phyloP scores from a whole-genome alignment of 1,139 yeast species.

The Schwanniomyces etchellsii region DNA sequence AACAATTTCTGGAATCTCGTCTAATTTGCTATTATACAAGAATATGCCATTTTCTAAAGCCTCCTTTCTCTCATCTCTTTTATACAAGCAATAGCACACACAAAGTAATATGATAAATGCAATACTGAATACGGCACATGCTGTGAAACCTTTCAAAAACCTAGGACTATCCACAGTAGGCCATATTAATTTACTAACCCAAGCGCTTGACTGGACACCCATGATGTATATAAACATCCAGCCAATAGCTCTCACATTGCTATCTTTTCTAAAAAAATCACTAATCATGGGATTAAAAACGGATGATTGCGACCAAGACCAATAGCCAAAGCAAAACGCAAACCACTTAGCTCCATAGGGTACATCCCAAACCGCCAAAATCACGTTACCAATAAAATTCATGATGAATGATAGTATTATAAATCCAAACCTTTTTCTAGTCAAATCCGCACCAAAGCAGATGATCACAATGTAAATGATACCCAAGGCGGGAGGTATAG shows the following conservation, averaged over 20 bases:
- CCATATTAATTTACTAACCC: conserved; percentile 20
- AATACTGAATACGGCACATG: conserved; percentile 18
- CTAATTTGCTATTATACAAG: conserved; percentile 24
- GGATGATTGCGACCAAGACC: conserved; percentile 18
- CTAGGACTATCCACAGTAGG: conserved; percentile 49
- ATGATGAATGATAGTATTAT: conserved; percentile 21
- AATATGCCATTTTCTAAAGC: conserved; percentile 44
- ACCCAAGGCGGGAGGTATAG: conserved; percentile 50
- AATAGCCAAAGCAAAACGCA: conserved; percentile 18
- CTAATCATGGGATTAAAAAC: conserved; percentile 18
- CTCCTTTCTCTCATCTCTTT: conserved; percentile 42
- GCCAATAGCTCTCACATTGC: conserved; percentile 20
- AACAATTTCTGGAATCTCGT: no score
- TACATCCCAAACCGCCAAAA: conserved; percentile 36
- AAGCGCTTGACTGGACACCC: conserved; percentile 24
- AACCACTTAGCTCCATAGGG: conserved; percentile 33
- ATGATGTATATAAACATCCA: conserved; percentile 21
- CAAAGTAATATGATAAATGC: conserved; percentile 9
- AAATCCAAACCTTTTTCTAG: conserved; percentile 21
- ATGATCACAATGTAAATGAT: conserved; percentile 39
- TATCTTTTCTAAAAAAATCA: conserved; percentile 18
- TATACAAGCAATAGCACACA: conserved; percentile 43
- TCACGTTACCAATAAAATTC: conserved; percentile 24
- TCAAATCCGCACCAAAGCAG: conserved; percentile 23
- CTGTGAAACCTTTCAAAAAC: conserved; percentile 41